Percentiles rank a stretch among this genome's conserved stretches.
phyloP scores from a whole-genome alignment of 169 alveolate genomes.

The Plasmodium ovale region DNA sequence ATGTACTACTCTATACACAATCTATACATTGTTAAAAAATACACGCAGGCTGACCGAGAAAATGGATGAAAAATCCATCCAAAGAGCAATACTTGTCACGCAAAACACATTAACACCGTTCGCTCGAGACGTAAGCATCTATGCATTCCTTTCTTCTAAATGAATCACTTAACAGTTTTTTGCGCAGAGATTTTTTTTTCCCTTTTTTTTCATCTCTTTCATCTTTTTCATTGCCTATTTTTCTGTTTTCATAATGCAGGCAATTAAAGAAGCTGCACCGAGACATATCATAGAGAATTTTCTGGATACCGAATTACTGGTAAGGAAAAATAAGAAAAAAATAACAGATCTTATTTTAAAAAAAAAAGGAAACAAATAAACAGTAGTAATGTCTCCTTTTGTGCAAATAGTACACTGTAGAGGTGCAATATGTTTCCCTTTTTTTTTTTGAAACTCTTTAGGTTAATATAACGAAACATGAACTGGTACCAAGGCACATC shows the following conservation, averaged over 20 bases:
- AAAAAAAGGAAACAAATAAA: neutral
- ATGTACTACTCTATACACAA: neutral
- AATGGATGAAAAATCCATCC: constrained; percentile 93
- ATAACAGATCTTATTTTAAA: neutral
- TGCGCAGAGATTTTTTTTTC: neutral
- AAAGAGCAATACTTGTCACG: constrained; percentile 93
- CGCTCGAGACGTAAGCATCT: constrained; percentile 89
- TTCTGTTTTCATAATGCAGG: constrained; percentile 73
- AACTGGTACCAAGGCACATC: constrained; percentile 97
- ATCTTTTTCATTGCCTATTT: neutral
- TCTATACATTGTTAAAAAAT: neutral
- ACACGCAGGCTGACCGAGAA: constrained; percentile 89
- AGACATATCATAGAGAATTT: constrained; percentile 92
- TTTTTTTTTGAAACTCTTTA: constrained; percentile 40
- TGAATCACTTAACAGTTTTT: neutral
- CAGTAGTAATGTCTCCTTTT: neutral
- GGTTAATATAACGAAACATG: constrained; percentile 98
- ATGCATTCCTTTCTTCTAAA: neutral
- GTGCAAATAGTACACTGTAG: no score
- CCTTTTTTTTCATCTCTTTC: neutral
- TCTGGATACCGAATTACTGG: constrained; percentile 92
- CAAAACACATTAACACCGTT: constrained; percentile 93
- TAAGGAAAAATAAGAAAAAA: constrained; percentile 42
- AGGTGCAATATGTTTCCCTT: neutral
- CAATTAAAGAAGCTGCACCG: constrained; percentile 93